Conservation (phyloP, 2,329 filamentous ascomycete genomes). For the Sporothrix pseudoabietina region DNA sequence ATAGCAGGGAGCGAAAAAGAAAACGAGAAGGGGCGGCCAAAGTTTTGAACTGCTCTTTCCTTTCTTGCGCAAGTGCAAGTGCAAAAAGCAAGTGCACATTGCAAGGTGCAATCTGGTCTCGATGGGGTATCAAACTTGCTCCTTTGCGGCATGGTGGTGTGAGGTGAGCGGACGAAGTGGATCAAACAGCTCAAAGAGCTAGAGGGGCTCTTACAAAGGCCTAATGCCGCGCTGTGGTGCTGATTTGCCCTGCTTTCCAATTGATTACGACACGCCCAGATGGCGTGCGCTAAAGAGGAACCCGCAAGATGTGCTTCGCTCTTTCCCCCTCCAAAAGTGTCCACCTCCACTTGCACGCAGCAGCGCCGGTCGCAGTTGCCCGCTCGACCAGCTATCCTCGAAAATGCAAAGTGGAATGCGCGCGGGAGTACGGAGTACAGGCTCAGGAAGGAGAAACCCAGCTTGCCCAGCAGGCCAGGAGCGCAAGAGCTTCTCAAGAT, state of each 20-base stretch:
- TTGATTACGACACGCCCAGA: slow-evolving; percentile 29
- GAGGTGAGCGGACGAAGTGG: background rate
- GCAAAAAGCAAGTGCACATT: background rate
- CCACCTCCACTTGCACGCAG: background rate
- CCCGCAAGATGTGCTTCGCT: slow-evolving; percentile 11
- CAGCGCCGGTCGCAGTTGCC: slow-evolving; percentile 11
- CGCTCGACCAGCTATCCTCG: slow-evolving; percentile 19
- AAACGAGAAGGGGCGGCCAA: background rate
- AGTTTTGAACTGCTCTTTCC: background rate
- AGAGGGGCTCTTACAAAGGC: slow-evolving; percentile 22
- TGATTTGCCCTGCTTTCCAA: slow-evolving; percentile 28
- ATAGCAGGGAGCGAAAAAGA: background rate
- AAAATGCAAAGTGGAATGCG: slow-evolving; percentile 4
- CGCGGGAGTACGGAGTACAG: background rate
- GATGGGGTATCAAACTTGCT: background rate
- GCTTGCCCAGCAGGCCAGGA: background rate
- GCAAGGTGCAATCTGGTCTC: background rate
- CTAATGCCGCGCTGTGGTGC: background rate
- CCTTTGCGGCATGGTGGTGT: background rate
- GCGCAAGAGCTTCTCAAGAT: background rate
- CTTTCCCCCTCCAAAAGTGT: slow-evolving; percentile 1
- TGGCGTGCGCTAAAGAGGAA: slow-evolving; percentile 27
- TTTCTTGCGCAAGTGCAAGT: background rate
- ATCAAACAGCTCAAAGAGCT: background rate
- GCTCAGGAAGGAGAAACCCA: background rate